Conservation (phyloP, 176 grass and related monocot genomes). For the Carex myosuroides region DNA sequence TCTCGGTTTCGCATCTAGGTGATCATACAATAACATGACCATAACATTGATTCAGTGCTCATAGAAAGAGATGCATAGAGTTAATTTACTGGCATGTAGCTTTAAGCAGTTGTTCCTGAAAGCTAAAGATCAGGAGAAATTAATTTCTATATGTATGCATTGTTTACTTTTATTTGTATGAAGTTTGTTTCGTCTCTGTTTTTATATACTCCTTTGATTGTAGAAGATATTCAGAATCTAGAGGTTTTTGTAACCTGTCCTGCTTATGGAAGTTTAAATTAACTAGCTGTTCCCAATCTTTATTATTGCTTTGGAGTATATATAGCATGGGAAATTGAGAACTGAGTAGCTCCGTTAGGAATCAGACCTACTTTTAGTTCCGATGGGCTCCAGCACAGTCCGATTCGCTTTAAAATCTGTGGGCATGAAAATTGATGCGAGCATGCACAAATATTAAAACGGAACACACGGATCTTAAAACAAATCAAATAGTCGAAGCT, state of each 20-base stretch:
- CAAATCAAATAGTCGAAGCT: no score
- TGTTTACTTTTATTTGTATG: background rate
- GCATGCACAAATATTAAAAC: no score
- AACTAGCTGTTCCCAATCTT: background rate
- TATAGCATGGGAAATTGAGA: background rate
- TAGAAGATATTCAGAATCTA: background rate
- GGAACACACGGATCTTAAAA: no score
- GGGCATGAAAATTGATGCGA: no score
- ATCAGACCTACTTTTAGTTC: no score
- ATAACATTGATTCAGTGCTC: background rate
- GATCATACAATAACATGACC: background rate
- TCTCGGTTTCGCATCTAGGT: background rate
- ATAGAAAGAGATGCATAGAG: background rate
- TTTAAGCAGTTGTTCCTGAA: background rate
- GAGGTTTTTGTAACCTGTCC: background rate
- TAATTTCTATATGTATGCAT: background rate
- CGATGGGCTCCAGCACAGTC: no score
- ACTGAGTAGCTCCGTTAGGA: no score
- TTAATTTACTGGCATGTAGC: constrained; percentile 11
- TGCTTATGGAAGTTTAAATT: background rate
- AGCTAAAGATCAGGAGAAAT: background rate
- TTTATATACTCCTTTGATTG: constrained; percentile 5
- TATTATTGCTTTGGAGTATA: background rate
- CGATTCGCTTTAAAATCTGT: no score
- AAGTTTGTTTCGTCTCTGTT: background rate